phyloP scores from a whole-genome alignment of 345 rosid species.

The Brassica carinata region DNA sequence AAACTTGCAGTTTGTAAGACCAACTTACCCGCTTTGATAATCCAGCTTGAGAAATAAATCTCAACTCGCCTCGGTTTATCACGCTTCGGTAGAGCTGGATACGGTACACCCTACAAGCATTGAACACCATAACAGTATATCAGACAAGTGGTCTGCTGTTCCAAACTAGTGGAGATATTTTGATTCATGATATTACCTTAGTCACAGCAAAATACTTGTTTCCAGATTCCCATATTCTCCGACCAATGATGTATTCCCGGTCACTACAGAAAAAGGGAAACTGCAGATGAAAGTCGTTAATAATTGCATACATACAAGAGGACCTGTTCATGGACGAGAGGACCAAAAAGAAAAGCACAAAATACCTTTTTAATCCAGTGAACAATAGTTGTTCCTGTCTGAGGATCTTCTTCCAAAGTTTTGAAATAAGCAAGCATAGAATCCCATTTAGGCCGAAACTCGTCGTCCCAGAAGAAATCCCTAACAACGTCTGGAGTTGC shows the following conservation, averaged over 20 bases:
- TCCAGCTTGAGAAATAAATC: conserved; percentile 90
- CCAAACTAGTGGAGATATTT: background rate
- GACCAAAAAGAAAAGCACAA: background rate
- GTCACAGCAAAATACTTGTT: conserved; percentile 78
- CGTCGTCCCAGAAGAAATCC: conserved; percentile 99
- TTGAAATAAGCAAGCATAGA: conserved; percentile 79
- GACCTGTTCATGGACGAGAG: background rate
- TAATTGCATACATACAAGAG: background rate
- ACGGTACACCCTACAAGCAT: conserved; percentile 67
- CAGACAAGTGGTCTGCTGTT: background rate
- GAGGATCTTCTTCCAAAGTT: conserved; percentile 70
- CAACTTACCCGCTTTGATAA: conserved; percentile 72
- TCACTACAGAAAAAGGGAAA: conserved; percentile 97
- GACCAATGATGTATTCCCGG: conserved; percentile 84
- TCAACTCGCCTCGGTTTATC: conserved; percentile 96
- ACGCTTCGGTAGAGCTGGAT: conserved; percentile 60
- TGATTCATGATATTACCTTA: conserved; percentile 52
- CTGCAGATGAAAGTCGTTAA: conserved; percentile 50
- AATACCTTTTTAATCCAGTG: conserved; percentile 92
- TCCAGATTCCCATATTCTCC: conserved; percentile 93
- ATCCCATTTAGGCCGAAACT: conserved; percentile 94
- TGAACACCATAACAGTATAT: conserved; percentile 7
- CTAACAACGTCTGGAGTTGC: conserved; percentile 85
- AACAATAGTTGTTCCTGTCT: conserved; percentile 67
- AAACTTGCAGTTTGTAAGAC: background rate